Percentiles rank a stretch among this genome's conserved stretches.
Conservation (phyloP, 805 yeast genomes). For the Phaffomyces antillensis region DNA sequence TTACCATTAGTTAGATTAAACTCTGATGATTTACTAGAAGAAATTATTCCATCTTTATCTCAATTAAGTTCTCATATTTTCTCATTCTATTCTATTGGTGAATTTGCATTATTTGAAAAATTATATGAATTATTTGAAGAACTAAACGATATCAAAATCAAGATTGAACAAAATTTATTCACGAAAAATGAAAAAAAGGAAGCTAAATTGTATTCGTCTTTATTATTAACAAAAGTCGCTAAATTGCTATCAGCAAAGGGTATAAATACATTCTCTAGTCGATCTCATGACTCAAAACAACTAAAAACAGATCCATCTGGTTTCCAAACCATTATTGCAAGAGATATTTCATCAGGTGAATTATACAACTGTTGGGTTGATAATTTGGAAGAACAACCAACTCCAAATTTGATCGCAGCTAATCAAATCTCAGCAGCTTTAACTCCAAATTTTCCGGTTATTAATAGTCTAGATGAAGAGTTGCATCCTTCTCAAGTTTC, state of each 20-base stretch:
- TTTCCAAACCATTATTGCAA: slow-evolving; percentile 57
- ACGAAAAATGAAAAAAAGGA: slow-evolving; percentile 45
- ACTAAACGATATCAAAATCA: slow-evolving; percentile 52
- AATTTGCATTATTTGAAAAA: slow-evolving; percentile 54
- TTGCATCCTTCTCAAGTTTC: slow-evolving; percentile 40
- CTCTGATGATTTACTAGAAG: slow-evolving; percentile 42
- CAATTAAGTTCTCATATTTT: slow-evolving; percentile 58
- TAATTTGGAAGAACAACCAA: slow-evolving; percentile 24
- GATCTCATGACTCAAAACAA: slow-evolving; percentile 15
- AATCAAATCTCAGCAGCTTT: slow-evolving; percentile 67
- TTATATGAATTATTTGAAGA: slow-evolving; percentile 46
- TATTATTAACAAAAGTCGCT: slow-evolving; percentile 49
- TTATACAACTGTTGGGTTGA: slow-evolving; percentile 33
- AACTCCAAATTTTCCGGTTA: slow-evolving; percentile 61
- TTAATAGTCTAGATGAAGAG: slow-evolving; percentile 27
- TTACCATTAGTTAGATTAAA: slow-evolving; percentile 46
- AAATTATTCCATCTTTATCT: slow-evolving; percentile 49
- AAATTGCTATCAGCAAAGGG: slow-evolving; percentile 48
- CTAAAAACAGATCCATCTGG: slow-evolving; percentile 48
- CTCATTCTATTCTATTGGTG: slow-evolving; percentile 65
- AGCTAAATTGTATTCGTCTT: slow-evolving; percentile 45
- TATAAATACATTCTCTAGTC: slow-evolving; percentile 23
- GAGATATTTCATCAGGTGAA: slow-evolving; percentile 55
- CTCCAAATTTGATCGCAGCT: slow-evolving; percentile 54
- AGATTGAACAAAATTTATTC: slow-evolving; percentile 41